Base-by-base conservation (phyloP, 75 land plant species). In the Larix kaempferi region DNA sequence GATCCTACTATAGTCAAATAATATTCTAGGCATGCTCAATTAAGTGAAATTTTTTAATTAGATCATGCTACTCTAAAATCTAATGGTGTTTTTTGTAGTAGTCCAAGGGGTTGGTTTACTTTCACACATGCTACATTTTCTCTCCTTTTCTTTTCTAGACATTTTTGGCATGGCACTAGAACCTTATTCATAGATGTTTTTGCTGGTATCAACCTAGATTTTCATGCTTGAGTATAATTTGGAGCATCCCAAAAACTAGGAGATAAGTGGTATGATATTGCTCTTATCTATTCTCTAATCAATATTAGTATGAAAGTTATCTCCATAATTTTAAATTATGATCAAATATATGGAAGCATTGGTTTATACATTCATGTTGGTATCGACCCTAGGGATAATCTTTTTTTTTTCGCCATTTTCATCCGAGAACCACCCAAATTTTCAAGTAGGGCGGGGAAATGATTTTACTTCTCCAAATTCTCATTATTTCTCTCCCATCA, bases 131-230 rank as follows among this genome's bases (percentile, higher is more conserved):
- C 77, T 52, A 74, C 81, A 29, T 80, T 80, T 74, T 61, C 61
- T 56, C 35, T 80, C 19, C 79, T 80, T 29, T 80, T 80, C 41
- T 78, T 71, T 74, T 78, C 65, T 57, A 1, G 59, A 17, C 0
- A 57, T 1, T 1, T 57, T 57, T 57, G 59, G 59, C 59, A 57
- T 57, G 59, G 59, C 19, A 17, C 59, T 57, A 79, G 0, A 79
- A 79, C 80, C 25, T 35, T 79, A 59, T 79, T 79, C 27, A 54
- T 59, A 73, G 77, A 79, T 67, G 62, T 79, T 72, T 79, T 79
- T 73, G 76, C 76, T 79, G 41, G 71, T 64, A 65, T 78, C 65
- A 3, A 78, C 35, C 13, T 49, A 37, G 66, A 78, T 65, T 67
- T 78, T n/a, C n/a, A 74, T 74, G 56, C 76, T 56, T 2, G 44